Percentiles rank a stretch among this genome's conserved stretches.
Conservation (phyloP, 163 green algal genomes). For the Chloromonas sp. region DNA sequence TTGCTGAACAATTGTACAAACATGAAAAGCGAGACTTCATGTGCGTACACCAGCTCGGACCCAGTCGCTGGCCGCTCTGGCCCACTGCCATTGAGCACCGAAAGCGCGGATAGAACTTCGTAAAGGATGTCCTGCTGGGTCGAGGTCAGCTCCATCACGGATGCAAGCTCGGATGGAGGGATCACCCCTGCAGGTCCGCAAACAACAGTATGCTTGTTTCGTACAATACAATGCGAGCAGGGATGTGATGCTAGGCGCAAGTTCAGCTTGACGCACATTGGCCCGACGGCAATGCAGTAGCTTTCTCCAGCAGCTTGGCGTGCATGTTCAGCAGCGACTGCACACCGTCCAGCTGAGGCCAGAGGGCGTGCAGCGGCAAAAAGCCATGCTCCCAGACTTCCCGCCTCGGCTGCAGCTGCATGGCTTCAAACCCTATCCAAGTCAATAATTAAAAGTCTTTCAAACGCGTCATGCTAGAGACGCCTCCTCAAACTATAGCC, state of each 20-base stretch:
- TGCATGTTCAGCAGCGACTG: constrained; percentile 27
- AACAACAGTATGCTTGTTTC: not conserved
- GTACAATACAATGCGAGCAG: no score
- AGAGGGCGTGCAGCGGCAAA: constrained; percentile 29
- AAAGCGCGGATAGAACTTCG: constrained; percentile 32
- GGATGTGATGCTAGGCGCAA: no score
- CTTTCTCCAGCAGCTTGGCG: constrained; percentile 23
- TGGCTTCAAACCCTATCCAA: no score
- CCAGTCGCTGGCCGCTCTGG: constrained; percentile 1
- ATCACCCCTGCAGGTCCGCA: constrained; percentile 12
- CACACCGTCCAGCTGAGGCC: constrained; percentile 35
- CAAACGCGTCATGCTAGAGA: not conserved
- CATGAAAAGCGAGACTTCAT: constrained; percentile 67
- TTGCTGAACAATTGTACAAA: constrained; percentile 64
- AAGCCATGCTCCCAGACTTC: constrained; percentile 43
- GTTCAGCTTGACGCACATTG: constrained; percentile 12
- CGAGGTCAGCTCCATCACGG: constrained; percentile 24
- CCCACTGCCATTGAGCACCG: constrained; percentile 15
- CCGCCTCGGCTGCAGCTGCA: constrained; percentile 19
- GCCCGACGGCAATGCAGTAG: not conserved
- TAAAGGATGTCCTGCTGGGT: constrained; percentile 9
- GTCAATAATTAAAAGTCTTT: not conserved
- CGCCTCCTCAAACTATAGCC: not conserved
- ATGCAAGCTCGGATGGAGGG: constrained; percentile 3
- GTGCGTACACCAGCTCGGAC: constrained; percentile 21